Base-by-base conservation (phyloP, 2,329 filamentous ascomycete genomes). In the Tricladium varicosporioides region DNA sequence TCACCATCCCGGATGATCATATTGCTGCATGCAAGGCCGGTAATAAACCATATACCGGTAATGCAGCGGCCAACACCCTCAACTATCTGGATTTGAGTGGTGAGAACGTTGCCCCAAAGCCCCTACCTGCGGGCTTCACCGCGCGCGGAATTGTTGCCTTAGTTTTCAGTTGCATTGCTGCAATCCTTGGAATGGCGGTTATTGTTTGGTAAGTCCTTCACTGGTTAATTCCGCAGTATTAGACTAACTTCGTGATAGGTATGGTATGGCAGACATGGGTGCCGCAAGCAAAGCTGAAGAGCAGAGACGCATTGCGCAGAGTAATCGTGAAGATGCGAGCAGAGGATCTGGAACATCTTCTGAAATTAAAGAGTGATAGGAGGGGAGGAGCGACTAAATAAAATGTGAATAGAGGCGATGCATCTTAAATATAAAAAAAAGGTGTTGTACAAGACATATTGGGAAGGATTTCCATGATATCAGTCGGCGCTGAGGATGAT, bases 11-110 rank as follows among this genome's bases (percentile, higher is more conserved):
- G 0, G 64, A 77, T 13, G 72, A 81, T 53, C 83, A 86, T 60
- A 70, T 78, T 44, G 80, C 81, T 5, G 80, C 74, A 2, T 93
- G 89, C 68, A 73, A 73, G 5, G 80, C 76, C 0, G 75, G 70
- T 0, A 73, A 75, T 5, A 71, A 83, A 0, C 77, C 82, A 0
- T 80, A 74, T 0, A 66, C 67, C 2, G 91, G 91, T 3, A 94
- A 94, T 65, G 91, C 90, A 0, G 91, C 89, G 0, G 91, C 79
- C 0, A 91, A 92, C 66, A 85, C 82, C 0, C 70, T 72, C 0
- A 73, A 93, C 63, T 73, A 83, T 8, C 73, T 89, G 0, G 82
- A 94, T 60, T 73, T 91, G 1, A 73, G 70, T 0, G 87, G 86
- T 80, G 73, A 60, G 1, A 66, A 57, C 51, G 48, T 44, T 31